Base-by-base conservation (phyloP, 2,329 filamentous ascomycete species). In the Ophiosphaerella herpotricha region DNA sequence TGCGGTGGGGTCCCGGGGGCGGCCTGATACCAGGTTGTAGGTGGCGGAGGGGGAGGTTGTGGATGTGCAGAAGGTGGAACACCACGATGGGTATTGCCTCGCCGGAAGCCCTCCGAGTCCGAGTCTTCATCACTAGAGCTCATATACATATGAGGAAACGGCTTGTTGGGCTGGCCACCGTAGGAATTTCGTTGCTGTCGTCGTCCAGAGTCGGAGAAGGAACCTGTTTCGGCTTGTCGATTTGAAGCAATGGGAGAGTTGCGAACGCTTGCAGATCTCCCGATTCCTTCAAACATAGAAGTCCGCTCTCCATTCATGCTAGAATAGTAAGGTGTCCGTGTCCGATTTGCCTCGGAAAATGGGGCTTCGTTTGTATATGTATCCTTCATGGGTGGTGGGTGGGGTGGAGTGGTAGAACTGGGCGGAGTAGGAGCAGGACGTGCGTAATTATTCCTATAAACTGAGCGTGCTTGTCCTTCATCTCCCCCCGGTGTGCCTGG, bases 401-500 rank as follows among this genome's bases (percentile, higher is more conserved):
- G 43, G 7, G 55, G 46, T 9, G 57, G 53, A 12, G 54, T 57
- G 12, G 49, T 52, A 5, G 54, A 52, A 16, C 24, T 44, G 8
- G 69, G 68, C 12, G 71, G 67, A 52, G 67, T 64, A n/a, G 63
- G 61, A 57, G 58, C 54, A 67, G 74, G 46, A 24, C 70, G 67
- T 32, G 68, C 57, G 40, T 70, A 69, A 52, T 64, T 66, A 52
- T 64, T 66, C 36, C 70, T 66, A n/a, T 80, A 77, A 2, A 80
- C 79, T 11, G 78, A 80, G 50, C 78, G 77, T 18, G 82, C 82
- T 65, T 81, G 81, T 32, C 81, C 77, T 58, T 86, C 83, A 61
- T 86, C 83, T 32, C 78, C 81, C n/a, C 80, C 82, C 29, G 82
- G 77, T 6, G 77, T 77, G n/a, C 77, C 77, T 16, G 84, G 82